Evolutionary conservation across 768 basidiomycete genomes (phyloP).

Genomic region (Russula brevipes): DNA sequence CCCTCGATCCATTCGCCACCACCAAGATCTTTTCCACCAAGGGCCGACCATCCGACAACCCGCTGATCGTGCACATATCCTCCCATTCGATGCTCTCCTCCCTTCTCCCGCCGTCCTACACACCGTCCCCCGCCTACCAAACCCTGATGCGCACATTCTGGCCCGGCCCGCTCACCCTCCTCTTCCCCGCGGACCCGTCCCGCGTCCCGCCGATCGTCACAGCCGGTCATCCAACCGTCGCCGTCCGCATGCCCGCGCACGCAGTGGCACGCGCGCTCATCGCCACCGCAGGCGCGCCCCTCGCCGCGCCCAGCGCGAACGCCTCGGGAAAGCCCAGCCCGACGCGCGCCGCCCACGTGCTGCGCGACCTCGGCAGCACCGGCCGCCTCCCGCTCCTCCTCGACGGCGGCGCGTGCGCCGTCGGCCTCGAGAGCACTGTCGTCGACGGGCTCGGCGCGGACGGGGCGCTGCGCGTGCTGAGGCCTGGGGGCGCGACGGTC

Average conservation of each 20-base stretch:
- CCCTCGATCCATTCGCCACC: constrained; percentile 59
- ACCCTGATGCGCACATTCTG: constrained; percentile 80
- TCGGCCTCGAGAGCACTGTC: constrained; percentile 95
- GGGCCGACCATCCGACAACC: constrained; percentile 92
- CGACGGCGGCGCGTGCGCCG: constrained; percentile 86
- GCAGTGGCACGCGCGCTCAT: constrained; percentile 90
- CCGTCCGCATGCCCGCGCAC: constrained; percentile 91
- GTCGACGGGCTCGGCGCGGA: constrained; percentile 78
- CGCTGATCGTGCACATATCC: constrained; percentile 94
- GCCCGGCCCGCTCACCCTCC: constrained; percentile 90
- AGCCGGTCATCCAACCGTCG: constrained; percentile 74
- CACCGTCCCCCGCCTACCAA: constrained; percentile 59
- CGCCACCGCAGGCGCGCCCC: constrained; percentile 59
- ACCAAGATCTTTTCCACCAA: constrained; percentile 80
- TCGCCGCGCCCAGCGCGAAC: constrained; percentile 95
- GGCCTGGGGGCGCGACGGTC: constrained; percentile 89
- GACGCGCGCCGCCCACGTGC: constrained; percentile 82
- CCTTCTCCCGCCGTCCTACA: constrained; percentile 64
- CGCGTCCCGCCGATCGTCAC: constrained; percentile 72
- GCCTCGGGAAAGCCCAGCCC: constrained; percentile 92
- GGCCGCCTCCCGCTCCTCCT: constrained; percentile 59
- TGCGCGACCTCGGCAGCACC: constrained; percentile 69
- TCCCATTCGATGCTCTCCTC: constrained; percentile 73
- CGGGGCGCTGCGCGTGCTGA: constrained; percentile 71
- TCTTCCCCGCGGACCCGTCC: constrained; percentile 70